These are phyloP conservation scores for Brassica cretica DNA, from an alignment of 345 rosid species.

Conservation along the genomic window DNA sequence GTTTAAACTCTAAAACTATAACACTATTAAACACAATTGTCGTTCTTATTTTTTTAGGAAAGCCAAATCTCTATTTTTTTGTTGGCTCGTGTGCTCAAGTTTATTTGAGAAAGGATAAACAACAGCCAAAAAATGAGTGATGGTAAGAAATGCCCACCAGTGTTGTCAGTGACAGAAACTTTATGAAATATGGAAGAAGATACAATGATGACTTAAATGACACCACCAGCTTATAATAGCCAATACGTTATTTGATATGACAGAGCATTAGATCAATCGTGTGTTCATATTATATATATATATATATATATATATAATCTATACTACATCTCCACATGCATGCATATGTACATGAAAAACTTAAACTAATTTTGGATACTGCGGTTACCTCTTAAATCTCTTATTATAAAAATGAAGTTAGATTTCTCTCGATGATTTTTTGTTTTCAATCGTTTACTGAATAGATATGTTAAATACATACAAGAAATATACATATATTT, in stretches of 20 bases:
- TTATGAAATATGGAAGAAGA: constrained; percentile 35
- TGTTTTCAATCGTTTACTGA: background rate
- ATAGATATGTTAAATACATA: background rate
- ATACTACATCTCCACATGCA: constrained; percentile 7
- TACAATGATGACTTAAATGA: constrained; percentile 42
- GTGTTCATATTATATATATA: background rate
- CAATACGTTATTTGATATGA: constrained; percentile 39
- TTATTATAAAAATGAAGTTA: background rate
- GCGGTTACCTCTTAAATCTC: background rate
- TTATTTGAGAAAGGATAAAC: background rate
- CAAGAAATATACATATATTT: background rate
- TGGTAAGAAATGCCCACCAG: constrained; percentile 24
- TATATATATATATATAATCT: background rate
- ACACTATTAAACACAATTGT: background rate
- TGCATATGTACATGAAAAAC: background rate
- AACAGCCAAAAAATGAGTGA: background rate
- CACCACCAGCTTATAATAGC: constrained; percentile 33
- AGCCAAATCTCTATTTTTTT: background rate
- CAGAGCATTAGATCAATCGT: constrained; percentile 32
- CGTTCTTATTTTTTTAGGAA: background rate
- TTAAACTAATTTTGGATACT: background rate
- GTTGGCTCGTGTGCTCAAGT: background rate
- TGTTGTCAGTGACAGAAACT: constrained; percentile 34
- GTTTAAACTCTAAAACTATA: background rate
- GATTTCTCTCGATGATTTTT: background rate